Base-by-base conservation (phyloP, 1,139 yeast genomes). In the Nakaseomyces sp. region DNA sequence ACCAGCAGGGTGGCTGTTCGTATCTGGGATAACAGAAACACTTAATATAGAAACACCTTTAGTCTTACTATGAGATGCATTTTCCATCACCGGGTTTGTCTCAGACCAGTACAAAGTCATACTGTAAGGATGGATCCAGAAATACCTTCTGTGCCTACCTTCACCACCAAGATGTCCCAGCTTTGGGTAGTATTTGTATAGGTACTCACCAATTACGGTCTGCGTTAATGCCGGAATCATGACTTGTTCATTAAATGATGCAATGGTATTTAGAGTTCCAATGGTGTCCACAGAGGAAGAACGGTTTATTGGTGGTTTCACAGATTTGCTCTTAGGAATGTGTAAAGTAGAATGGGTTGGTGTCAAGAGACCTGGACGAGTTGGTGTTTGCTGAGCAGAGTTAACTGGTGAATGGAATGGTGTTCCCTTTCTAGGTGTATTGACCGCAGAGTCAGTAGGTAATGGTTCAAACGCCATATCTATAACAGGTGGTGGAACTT, bases 121-220 rank as follows among this genome's bases (percentile, higher is more conserved):
- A 3, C 94, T 82, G 63, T 88, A 89, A 7, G 98, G 98, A 65
- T 91, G 95, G 36, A 91, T 79, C 97, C 97, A 91, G 73, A 91
- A 91, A 65, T 79, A 91, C 51, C 97, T 74, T 60, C 84, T 93
- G 59, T 91, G 98, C 48, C 97, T 76, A 0, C 93, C 76, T 37
- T 87, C 75, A 1, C 87, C 77, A 43, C 83, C 76, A 45, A 86
- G 72, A 13, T 87, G 83, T 10, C 93, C 86, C 47, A 84, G 68
- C 49, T 79, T 76, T 43, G 95, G 79, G 63, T 82, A 86, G 61
- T 91, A 89, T 64, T 91, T 91, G 75, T 75, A 82, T 50, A 88
- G 69, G 53, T 80, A 87, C 61, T 89, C 97, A 46, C 98, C 98
- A 63, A 89, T 84, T 41, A 91, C 89, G 6, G 93, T 83, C 63